Percentiles rank a stretch among this genome's conserved stretches.
phyloP scores from a whole-genome alignment of 2,329 filamentous ascomycete genomes.

The Microdochium trichocladiopsis region DNA sequence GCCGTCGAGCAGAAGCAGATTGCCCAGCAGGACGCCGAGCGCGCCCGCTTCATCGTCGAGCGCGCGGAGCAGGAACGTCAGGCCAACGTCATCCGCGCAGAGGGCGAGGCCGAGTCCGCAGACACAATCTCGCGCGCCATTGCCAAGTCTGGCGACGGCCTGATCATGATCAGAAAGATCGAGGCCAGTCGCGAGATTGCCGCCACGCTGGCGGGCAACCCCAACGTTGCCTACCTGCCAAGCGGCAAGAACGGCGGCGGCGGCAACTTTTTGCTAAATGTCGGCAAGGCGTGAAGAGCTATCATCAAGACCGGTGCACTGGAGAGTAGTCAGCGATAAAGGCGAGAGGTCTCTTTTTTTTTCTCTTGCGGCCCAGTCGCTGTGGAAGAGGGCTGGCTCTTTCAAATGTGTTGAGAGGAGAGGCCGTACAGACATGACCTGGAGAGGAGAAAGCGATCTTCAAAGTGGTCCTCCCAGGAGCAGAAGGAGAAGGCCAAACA shows the following conservation, averaged over 20 bases:
- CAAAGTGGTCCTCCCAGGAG: too few relatives aligned
- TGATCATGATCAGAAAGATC: conserved; percentile 94
- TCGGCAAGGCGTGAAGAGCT: conserved; percentile 30
- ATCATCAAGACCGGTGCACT: too few relatives aligned
- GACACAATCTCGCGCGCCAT: conserved; percentile 94
- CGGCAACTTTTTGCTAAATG: conserved; percentile 42
- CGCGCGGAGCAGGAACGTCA: conserved; percentile 98
- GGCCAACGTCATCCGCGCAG: conserved; percentile 95
- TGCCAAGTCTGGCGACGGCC: conserved; percentile 83
- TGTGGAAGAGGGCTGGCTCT: too few relatives aligned
- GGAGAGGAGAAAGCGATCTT: too few relatives aligned
- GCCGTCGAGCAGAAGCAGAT: conserved; percentile 99
- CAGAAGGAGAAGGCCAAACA: too few relatives aligned
- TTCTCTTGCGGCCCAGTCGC: too few relatives aligned
- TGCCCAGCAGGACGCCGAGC: conserved; percentile 96
- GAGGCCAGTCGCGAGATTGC: conserved; percentile 96
- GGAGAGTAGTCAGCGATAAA: too few relatives aligned
- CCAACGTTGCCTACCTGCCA: conserved; percentile 92
- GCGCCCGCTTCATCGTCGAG: conserved; percentile 96
- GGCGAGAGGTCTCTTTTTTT: too few relatives aligned
- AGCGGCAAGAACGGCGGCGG: conserved; percentile 51
- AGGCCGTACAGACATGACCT: too few relatives aligned
- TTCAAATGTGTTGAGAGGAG: too few relatives aligned
- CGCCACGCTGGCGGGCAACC: conserved; percentile 78
- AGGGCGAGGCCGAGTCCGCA: conserved; percentile 95